Evolutionary conservation across 78 protist genomes (phyloP), one percentile per base, ranked within the genome.

Genomic region (Andalucia godoyi): DNA sequence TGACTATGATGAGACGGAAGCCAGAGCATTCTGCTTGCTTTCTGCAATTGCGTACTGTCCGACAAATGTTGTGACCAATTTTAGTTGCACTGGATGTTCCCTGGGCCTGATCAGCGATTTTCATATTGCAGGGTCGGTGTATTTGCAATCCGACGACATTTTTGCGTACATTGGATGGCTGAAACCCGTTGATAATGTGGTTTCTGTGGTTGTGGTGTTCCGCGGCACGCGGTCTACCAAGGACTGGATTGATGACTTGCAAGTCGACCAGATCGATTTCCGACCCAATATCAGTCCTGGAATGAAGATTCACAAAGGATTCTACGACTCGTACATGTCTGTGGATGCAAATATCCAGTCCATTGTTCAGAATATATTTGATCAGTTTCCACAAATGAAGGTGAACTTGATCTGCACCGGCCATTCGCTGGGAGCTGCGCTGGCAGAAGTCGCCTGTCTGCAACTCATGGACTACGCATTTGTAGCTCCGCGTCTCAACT

Each of bases 351-450:
- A 2, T 7, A 51, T 42, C 18, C 9, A 40, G 32, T 0, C 27
- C 32, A 47, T 0, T 0, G 49, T 58, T 17, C 4, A 41, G 21
- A n/a, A n/a, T n/a, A n/a, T n/a, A n/a, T n/a, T n/a, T n/a, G n/a
- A n/a, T n/a, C n/a, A n/a, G n/a, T n/a, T n/a, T n/a, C n/a, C n/a
- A n/a, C n/a, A n/a, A n/a, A 10, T 41, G 5, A 6, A 9, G n/a
- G 40, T 13, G 17, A 4, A 3, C 15, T 1, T 59, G 33, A 1
- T 42, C 38, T 25, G 39, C 30, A 41, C 29, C 6, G 66, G 66
- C 66, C 66, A 59, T 38, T 18, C 33, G 18, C 51, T 59, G 32
- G 66, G 66, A 4, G 66, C 47, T 5, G 66, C 66, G n/a, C 41
- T 59, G 21, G 47, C 66, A 8, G 29, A n/a, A 3, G 41, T 41